Base-by-base conservation (phyloP, 2,329 filamentous ascomycete species). In the Knufia petricola region DNA sequence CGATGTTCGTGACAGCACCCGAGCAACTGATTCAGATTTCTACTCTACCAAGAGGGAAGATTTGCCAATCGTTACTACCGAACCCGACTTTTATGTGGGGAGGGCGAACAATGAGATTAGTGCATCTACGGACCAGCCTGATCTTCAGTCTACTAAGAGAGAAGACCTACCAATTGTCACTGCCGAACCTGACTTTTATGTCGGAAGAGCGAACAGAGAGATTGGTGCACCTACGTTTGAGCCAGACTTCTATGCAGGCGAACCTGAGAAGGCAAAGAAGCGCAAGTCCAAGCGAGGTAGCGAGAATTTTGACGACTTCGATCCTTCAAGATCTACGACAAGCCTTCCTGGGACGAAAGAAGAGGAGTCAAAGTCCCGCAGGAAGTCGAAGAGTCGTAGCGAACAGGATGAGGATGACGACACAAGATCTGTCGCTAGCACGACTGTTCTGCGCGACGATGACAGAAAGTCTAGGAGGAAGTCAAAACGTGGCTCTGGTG, bases 401-500 rank as follows among this genome's bases (percentile, higher is more conserved):
- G 57, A 54, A 8, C 28, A 42, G 13, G 32, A 28, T 3, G 43
- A 42, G 3, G 58, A 64, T 51, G 56, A 55, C 31, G 58, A 58
- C n/a, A 8, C 50, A 52, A 59, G 39, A 34, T 60, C 56, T 44
- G 58, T 58, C 3, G 49, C 55, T 37, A 60, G 59, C 17, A 57
- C 55, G 9, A 58, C 58, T 21, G 50, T 54, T 23, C 51, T 57
- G 17, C 55, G 51, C 37, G 57, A 58, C 19, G 61, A 56, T 4
- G 50, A 60, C 3, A 60, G 60, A 50, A 63, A 60, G 43, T 59
- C 58, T 4, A 59, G 59, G 46, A 60, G 61, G 45, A 61, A 62
- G 50, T 63, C 64, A 12, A 62, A 61, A 51, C 37, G 45, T n/a
- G 50, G 50, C 41, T 59, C 57, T 41, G 58, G 55, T 12, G 55